Conservation (phyloP, 345 rosid genomes). For the Iberis pinnata region DNA sequence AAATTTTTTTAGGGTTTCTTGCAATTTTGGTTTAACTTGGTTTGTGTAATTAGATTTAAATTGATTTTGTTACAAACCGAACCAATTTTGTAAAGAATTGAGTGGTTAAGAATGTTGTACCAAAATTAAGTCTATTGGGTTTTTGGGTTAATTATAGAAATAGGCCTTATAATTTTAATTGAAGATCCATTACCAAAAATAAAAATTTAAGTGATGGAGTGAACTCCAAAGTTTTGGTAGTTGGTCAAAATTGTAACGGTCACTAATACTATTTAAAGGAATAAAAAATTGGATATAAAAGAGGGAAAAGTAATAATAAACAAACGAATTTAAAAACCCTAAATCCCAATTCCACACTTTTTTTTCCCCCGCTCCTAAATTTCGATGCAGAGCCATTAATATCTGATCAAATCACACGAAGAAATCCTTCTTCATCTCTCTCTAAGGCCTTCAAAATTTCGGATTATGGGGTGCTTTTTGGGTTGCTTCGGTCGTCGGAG, state of each 20-base stretch:
- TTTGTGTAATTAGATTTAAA: no score
- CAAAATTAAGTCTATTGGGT: no score
- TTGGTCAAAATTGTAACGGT: constrained; percentile 47
- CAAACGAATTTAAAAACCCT: constrained; percentile 12
- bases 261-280: constrained; percentile 30
- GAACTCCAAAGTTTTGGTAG: no score
- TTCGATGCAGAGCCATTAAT: constrained; percentile 31
- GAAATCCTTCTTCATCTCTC: constrained; percentile 5
- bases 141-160: no score
- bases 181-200: no score
- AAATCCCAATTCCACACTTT: constrained; percentile 23
- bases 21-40: no score
- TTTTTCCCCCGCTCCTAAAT: constrained; percentile 23
- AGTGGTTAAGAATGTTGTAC: no score
- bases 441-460: not conserved
- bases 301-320: not conserved
- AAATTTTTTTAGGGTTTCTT: no score
- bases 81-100: no score
- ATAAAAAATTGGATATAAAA: not conserved
- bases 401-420: not conserved
- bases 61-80: no score
- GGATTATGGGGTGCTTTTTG: constrained; percentile 69
- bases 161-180: no score
- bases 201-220: no score
- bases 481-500: constrained; percentile 82